phyloP scores from a whole-genome alignment of 2,329 filamentous ascomycete genomes.

The Fusarium nurragi region DNA sequence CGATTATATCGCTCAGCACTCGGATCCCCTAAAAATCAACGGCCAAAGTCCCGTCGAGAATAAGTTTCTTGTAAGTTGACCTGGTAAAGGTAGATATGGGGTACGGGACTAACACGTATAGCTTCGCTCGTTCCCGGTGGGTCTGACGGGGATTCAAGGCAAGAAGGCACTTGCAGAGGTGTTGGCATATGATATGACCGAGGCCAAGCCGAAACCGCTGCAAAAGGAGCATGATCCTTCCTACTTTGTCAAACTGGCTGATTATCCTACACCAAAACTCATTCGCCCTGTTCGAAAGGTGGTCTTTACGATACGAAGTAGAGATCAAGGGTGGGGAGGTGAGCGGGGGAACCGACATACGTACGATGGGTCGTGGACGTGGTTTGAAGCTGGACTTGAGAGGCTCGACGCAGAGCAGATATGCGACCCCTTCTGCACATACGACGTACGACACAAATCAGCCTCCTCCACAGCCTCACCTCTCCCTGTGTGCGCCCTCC shows the following conservation, averaged over 20 bases:
- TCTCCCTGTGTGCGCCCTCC: conserved; percentile 50
- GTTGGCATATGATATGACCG: conserved; percentile 45
- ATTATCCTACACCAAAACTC: conserved; percentile 53
- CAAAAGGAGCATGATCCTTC: conserved; percentile 41
- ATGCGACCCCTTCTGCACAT: conserved; percentile 46
- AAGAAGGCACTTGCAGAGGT: conserved; percentile 42
- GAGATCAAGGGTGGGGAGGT: conserved; percentile 68
- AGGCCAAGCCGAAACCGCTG: conserved; percentile 44
- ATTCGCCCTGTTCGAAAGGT: conserved; percentile 66
- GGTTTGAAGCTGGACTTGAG: conserved; percentile 72
- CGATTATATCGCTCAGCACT: conserved; percentile 41
- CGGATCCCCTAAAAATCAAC: conserved; percentile 33
- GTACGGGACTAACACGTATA: conserved; percentile 28
- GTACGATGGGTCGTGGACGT: conserved; percentile 64
- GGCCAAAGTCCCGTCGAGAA: conserved; percentile 44
- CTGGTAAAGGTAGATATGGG: neutral
- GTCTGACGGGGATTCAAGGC: conserved; percentile 46
- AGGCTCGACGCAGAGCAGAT: conserved; percentile 55
- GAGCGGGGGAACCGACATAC: conserved; percentile 46
- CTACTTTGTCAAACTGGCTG: conserved; percentile 49
- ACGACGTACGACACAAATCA: conserved; percentile 44
- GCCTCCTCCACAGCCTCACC: conserved; percentile 26
- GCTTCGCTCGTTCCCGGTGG: conserved; percentile 53
- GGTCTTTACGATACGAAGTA: conserved; percentile 66
- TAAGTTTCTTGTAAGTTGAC: conserved; percentile 48